A percentile compares a stretch with the other conserved stretches of the same genome.
phyloP scores from a whole-genome alignment of 345 rosid species.

The Diplotaxis tenuifolia region DNA sequence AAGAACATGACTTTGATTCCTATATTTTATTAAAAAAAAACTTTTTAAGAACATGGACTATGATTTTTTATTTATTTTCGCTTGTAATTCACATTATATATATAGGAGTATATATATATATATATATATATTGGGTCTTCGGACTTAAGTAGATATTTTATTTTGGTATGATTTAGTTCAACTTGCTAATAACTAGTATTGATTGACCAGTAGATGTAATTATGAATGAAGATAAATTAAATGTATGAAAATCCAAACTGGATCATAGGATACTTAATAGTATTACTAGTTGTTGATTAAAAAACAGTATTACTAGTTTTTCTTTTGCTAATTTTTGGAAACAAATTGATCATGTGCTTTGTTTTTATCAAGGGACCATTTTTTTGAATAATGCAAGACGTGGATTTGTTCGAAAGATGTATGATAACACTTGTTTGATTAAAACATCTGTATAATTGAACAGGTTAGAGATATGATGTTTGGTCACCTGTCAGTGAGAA shows the following conservation, averaged over 20 bases:
- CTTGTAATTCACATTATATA: constrained; percentile 1
- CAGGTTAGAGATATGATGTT: constrained; percentile 23
- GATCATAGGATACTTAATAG: neutral
- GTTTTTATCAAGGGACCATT: neutral
- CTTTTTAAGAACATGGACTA: neutral
- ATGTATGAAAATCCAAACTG: neutral
- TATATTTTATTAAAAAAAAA: neutral
- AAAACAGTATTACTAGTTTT: neutral
- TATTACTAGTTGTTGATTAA: neutral
- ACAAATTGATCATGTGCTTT: constrained; percentile 3
- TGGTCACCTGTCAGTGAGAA: constrained; percentile 34
- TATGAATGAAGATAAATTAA: neutral
- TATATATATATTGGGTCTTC: neutral
- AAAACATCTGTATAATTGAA: constrained; percentile 13
- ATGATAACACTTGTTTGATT: neutral
- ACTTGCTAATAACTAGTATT: neutral
- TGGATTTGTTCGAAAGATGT: constrained; percentile 1
- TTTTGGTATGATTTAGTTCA: constrained; percentile 26
- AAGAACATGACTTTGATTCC: neutral
- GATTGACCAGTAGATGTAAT: neutral
- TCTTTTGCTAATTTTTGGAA: neutral
- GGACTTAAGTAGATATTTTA: too few species aligned
- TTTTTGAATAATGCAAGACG: neutral
- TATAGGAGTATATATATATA: neutral
- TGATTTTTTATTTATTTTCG: neutral